phyloP scores from a whole-genome alignment of 2,329 filamentous ascomycete species.

The Metarhizium rileyi region DNA sequence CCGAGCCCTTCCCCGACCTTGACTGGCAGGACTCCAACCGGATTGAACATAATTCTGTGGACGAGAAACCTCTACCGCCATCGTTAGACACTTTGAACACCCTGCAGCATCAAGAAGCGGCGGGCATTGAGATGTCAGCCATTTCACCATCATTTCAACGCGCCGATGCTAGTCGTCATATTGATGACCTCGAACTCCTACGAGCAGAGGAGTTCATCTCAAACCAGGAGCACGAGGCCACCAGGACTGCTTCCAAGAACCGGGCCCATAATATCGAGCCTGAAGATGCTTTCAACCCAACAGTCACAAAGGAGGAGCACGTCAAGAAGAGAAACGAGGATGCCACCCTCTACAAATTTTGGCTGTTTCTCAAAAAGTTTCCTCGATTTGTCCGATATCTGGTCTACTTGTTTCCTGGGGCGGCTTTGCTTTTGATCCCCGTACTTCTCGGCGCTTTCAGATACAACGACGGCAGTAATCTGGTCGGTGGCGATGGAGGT shows the following conservation, averaged over 20 bases:
- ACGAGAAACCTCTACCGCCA: slow-evolving; percentile 16
- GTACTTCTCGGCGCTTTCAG: slow-evolving; percentile 33
- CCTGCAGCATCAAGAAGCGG: slow-evolving; percentile 14
- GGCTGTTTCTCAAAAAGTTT: slow-evolving; percentile 37
- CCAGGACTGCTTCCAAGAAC: slow-evolving; percentile 15
- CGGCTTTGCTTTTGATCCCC: slow-evolving; percentile 34
- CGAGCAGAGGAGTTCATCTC: slow-evolving; percentile 38
- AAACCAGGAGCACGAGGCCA: slow-evolving; percentile 28
- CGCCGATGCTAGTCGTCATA: slow-evolving; percentile 28
- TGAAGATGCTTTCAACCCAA: slow-evolving; percentile 38
- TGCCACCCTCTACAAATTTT: slow-evolving; percentile 29
- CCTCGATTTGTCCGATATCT: slow-evolving; percentile 40
- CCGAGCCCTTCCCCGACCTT: slow-evolving; percentile 5
- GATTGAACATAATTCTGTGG: slow-evolving; percentile 8
- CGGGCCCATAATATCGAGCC: slow-evolving; percentile 26
- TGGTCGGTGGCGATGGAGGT: slow-evolving; percentile 58
- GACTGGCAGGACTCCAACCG: not conserved
- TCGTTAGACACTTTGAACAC: slow-evolving; percentile 22
- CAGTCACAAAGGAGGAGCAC: slow-evolving; percentile 15
- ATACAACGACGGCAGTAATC: slow-evolving; percentile 25
- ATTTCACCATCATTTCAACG: slow-evolving; percentile 19
- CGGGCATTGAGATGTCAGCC: slow-evolving; percentile 11
- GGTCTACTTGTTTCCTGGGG: slow-evolving; percentile 38
- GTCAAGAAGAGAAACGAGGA: slow-evolving; percentile 23
- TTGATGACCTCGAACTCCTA: slow-evolving; percentile 40